phyloP scores from a whole-genome alignment of 805 yeast genomes.

The Jamesozyma gamospora region DNA sequence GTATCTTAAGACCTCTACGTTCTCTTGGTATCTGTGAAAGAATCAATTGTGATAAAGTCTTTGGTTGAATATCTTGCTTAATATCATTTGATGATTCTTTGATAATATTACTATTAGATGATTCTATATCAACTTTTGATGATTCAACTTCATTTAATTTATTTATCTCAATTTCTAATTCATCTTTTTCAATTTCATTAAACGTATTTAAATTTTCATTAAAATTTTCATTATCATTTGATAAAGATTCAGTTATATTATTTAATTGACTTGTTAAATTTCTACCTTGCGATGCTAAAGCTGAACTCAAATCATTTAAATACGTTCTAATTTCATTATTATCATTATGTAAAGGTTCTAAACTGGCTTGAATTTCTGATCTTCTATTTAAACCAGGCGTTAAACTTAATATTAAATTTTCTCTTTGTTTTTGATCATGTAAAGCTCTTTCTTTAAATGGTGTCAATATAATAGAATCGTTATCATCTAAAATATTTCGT shows the following conservation, averaged over 20 bases:
- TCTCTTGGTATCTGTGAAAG: slow-evolving; percentile 8
- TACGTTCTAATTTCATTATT: slow-evolving; percentile 13
- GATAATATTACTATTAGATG: too few relatives aligned
- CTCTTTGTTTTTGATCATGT: slow-evolving; percentile 15
- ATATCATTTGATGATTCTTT: too few relatives aligned
- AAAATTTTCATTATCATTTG: not conserved
- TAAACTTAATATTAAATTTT: slow-evolving; percentile 12
- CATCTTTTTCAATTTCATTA: not conserved
- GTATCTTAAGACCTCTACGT: slow-evolving; percentile 8
- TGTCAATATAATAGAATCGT: slow-evolving; percentile 9
- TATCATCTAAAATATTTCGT: slow-evolving; percentile 2
- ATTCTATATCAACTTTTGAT: not conserved
- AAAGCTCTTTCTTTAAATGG: slow-evolving; percentile 21
- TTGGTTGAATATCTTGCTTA: not conserved
- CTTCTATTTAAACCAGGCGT: slow-evolving; percentile 17
- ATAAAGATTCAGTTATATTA: not conserved
- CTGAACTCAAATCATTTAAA: slow-evolving; percentile 18
- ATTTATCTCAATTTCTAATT: not conserved
- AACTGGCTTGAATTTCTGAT: slow-evolving; percentile 6
- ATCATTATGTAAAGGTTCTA: slow-evolving; percentile 8
- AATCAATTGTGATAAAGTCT: slow-evolving; percentile 7
- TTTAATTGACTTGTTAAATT: slow-evolving; percentile 7
- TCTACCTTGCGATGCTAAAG: slow-evolving; percentile 11
- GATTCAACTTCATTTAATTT: not conserved
- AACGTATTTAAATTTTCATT: not conserved